Evolutionary conservation across 345 rosid genomes (phyloP).

Genomic region (thale cress (Arabidopsis thaliana)): DNA sequence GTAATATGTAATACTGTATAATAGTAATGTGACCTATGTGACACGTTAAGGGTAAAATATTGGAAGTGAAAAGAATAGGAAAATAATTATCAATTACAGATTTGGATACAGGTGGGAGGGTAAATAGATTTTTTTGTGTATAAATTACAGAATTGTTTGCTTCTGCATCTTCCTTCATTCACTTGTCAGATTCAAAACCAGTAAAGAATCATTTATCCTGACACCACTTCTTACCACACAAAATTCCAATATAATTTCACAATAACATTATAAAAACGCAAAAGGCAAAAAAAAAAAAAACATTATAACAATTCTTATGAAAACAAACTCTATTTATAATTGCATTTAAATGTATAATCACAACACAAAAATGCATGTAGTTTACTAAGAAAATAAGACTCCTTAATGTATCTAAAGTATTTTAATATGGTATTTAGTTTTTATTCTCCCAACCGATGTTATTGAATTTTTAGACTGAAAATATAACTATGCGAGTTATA

Average conservation of each 20-base stretch:
- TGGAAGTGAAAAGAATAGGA: slow-evolving; percentile 4
- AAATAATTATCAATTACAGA: neutral
- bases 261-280: slow-evolving; percentile 5
- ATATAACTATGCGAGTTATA: neutral
- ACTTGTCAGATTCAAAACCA: slow-evolving; percentile 33
- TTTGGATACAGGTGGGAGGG: slow-evolving; percentile 26
- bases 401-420: neutral
- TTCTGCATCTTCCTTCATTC: slow-evolving; percentile 27
- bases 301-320: slow-evolving; percentile 2
- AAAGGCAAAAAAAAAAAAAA: neutral
- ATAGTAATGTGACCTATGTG: neutral
- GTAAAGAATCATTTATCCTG: slow-evolving; percentile 44
- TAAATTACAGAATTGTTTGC: slow-evolving; percentile 29
- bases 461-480: neutral
- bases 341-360: neutral
- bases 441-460: neutral
- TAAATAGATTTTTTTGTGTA: slow-evolving; percentile 1
- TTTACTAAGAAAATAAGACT: neutral
- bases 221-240: slow-evolving; percentile 19
- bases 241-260: neutral
- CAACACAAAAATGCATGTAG: neutral
- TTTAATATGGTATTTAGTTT: neutral
- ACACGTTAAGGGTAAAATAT: neutral
- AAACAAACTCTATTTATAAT: neutral
- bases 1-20: slow-evolving; percentile 1